Conservation (phyloP, 2,329 filamentous ascomycete species). For the Cordyceps militaris region DNA sequence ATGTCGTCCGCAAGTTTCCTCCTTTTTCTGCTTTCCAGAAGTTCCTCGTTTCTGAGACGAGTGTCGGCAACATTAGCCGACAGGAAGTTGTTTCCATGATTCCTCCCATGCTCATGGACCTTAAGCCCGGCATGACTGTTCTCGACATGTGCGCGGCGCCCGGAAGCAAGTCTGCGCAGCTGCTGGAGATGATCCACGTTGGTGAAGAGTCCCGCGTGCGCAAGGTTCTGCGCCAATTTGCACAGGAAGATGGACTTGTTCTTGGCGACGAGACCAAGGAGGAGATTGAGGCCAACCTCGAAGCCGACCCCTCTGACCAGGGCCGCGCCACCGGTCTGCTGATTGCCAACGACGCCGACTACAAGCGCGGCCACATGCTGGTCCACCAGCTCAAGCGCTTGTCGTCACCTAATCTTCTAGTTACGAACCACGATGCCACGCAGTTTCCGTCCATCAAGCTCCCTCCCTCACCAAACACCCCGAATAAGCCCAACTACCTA, state of each 20-base stretch:
- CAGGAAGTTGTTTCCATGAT: constrained; percentile 99
- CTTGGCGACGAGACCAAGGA: constrained; percentile 40
- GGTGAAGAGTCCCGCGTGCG: constrained; percentile 84
- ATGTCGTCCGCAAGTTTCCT: constrained; percentile 85
- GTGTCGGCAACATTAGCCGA: constrained; percentile 92
- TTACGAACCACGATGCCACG: constrained; percentile 96
- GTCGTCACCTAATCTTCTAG: constrained; percentile 91
- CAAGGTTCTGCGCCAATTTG: constrained; percentile 59
- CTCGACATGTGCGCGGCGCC: constrained; percentile 95
- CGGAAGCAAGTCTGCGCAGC: constrained; percentile 91
- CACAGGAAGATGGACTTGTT: constrained; percentile 52
- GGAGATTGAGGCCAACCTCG: constrained; percentile 45
- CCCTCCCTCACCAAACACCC: constrained; percentile 50
- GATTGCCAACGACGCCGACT: constrained; percentile 93
- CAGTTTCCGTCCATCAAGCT: constrained; percentile 89
- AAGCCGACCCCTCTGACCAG: constrained; percentile 59
- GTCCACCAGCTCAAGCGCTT: constrained; percentile 96
- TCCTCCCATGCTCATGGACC: constrained; percentile 84
- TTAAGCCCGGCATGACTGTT: constrained; percentile 85
- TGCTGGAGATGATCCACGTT: constrained; percentile 87
- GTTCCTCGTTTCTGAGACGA: constrained; percentile 94
- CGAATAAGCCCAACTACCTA: constrained; percentile 61
- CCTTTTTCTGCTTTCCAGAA: constrained; percentile 96
- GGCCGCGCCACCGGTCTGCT: constrained; percentile 86
- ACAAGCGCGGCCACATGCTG: constrained; percentile 93